These are phyloP conservation scores for Populus pruinosa DNA, from an alignment of 345 rosid species.

Conservation along the genomic window DNA sequence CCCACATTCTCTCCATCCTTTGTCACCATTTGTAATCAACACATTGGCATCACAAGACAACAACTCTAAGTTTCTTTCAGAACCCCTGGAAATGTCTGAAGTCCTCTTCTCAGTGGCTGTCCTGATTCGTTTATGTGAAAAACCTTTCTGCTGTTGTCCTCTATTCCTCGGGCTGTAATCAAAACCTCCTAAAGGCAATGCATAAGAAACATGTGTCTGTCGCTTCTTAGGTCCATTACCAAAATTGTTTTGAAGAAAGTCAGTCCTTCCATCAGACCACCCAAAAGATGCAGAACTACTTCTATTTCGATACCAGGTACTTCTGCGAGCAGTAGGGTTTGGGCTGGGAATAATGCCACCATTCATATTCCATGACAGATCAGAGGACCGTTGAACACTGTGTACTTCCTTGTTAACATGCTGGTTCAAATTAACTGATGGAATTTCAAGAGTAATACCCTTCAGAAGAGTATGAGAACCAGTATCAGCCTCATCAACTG, in stretches of 20 bases:
- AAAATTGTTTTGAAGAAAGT: constrained; percentile 51
- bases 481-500: constrained; percentile 25
- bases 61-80: constrained; percentile 57
- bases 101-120: constrained; percentile 63
- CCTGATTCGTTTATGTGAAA: constrained; percentile 75
- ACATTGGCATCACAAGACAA: constrained; percentile 75
- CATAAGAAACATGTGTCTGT: constrained; percentile 83
- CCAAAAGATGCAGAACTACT: constrained; percentile 49
- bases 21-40: constrained; percentile 65
- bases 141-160: constrained; percentile 49
- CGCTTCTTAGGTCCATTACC: constrained; percentile 85
- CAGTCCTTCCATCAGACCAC: constrained; percentile 72
- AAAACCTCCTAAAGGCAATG: constrained; percentile 65
- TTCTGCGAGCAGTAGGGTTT: constrained; percentile 87
- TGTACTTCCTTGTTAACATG: constrained; percentile 28
- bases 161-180: constrained; percentile 52
- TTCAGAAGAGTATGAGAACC: constrained; percentile 33
- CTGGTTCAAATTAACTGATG: constrained; percentile 38
- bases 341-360: constrained; percentile 59
- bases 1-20: constrained; percentile 90
- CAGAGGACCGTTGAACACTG: constrained; percentile 41
- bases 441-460: constrained; percentile 57
- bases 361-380: constrained; percentile 52
- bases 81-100: constrained; percentile 47
- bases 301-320: constrained; percentile 71